A percentile compares a stretch with the other conserved stretches of the same genome.
Evolutionary conservation across 2,329 filamentous ascomycete species (phyloP).

Genomic region (Ophiostoma sp.): DNA sequence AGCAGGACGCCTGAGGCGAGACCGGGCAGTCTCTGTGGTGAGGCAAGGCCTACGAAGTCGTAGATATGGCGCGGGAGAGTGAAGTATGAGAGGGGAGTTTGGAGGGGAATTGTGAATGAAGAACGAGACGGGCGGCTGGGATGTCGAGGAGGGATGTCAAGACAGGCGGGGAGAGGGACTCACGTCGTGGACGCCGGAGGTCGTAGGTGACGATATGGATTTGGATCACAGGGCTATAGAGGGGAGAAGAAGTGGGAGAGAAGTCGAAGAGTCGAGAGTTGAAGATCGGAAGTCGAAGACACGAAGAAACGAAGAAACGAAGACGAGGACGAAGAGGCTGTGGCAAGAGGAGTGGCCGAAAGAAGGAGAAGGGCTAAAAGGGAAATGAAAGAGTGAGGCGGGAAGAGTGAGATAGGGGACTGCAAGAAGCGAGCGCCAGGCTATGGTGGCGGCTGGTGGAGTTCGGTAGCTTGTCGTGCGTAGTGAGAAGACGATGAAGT

Average conservation of each 20-base stretch:
- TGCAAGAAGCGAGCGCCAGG: slow-evolving; percentile 3
- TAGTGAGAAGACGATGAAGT: too few species aligned
- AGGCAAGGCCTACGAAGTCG: background rate
- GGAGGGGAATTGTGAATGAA: background rate
- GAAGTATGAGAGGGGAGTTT: background rate
- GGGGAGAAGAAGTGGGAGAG: background rate
- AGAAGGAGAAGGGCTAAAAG: slow-evolving; percentile 13
- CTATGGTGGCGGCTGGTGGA: slow-evolving; percentile 4
- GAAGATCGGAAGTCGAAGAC: background rate
- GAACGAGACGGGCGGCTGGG: too few species aligned
- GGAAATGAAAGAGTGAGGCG: background rate
- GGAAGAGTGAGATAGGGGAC: slow-evolving; percentile 15
- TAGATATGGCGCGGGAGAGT: background rate
- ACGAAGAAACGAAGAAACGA: too few species aligned
- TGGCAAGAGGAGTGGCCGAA: background rate
- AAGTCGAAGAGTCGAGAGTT: background rate
- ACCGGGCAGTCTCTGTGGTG: background rate
- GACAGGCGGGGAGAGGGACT: background rate
- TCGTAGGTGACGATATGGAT: background rate
- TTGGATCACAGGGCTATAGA: background rate
- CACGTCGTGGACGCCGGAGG: background rate
- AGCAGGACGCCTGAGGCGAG: background rate
- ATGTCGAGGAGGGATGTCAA: background rate
- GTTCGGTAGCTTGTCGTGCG: background rate
- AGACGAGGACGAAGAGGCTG: slow-evolving; percentile 3